Evolutionary conservation across 2,329 filamentous ascomycete species (phyloP).

Genomic region (Cryphonectria parasitica): DNA sequence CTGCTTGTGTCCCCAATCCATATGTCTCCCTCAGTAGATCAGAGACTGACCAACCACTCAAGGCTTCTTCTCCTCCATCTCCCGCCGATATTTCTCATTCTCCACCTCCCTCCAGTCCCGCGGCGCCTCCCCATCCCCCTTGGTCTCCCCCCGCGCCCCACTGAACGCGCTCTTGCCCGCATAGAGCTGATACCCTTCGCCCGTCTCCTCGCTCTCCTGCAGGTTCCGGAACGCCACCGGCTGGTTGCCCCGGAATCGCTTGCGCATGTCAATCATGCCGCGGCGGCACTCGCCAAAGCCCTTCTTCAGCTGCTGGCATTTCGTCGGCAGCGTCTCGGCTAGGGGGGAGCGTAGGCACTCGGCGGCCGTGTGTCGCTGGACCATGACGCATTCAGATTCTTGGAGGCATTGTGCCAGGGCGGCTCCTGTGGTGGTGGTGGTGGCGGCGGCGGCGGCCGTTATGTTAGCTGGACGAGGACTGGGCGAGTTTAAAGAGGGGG

Average conservation of each 20-base stretch:
- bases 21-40: neutral
- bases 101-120: slow-evolving; percentile 67
- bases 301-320: slow-evolving; percentile 91
- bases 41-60: neutral
- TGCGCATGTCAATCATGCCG: slow-evolving; percentile 97
- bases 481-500: slow-evolving; percentile 5
- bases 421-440: slow-evolving; percentile 63
- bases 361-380: slow-evolving; percentile 81
- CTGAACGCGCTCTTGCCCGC: slow-evolving; percentile 74
- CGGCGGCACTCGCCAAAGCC: slow-evolving; percentile 95
- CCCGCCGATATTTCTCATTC: slow-evolving; percentile 61
- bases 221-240: slow-evolving; percentile 71
- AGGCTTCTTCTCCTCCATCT: slow-evolving; percentile 37
- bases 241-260: slow-evolving; percentile 93
- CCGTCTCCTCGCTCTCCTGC: slow-evolving; percentile 62
- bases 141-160: slow-evolving; percentile 65
- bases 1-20: neutral
- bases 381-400: slow-evolving; percentile 94
- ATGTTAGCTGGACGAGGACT: slow-evolving; percentile 21
- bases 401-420: slow-evolving; percentile 95
- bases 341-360: slow-evolving; percentile 89
- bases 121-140: slow-evolving; percentile 66
- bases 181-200: slow-evolving; percentile 73
- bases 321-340: slow-evolving; percentile 77
- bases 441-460: neutral